A percentile compares a stretch with the other conserved stretches of the same genome.
These are phyloP conservation scores for Pseudopyrenochaeta lycopersici DNA, from an alignment of 2,329 filamentous ascomycete species.

Conservation along the genomic window DNA sequence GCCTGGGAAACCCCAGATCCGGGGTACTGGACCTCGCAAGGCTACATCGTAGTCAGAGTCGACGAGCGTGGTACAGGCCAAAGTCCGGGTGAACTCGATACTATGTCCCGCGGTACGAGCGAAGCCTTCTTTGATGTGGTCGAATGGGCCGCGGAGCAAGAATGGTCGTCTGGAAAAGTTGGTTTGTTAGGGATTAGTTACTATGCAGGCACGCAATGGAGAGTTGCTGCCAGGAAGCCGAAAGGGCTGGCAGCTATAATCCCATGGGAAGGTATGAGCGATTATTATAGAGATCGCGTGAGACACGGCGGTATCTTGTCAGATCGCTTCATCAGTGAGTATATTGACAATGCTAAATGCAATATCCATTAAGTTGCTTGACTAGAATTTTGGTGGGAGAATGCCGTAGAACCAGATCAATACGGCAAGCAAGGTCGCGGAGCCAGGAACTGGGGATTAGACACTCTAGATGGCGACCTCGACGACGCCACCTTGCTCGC, in stretches of 20 bases:
- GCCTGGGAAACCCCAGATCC: constrained; percentile 52
- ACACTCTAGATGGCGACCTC: constrained; percentile 8
- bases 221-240: constrained; percentile 61
- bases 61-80: constrained; percentile 61
- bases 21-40: constrained; percentile 35
- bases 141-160: constrained; percentile 61
- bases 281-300: constrained; percentile 61
- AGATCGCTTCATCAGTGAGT: no score
- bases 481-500: constrained; percentile 51
- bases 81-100: constrained; percentile 59
- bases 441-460: neutral
- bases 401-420: constrained; percentile 67
- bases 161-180: constrained; percentile 62
- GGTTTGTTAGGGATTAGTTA: constrained; percentile 62
- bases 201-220: constrained; percentile 64
- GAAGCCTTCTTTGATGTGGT: constrained; percentile 62
- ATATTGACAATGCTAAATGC: no score
- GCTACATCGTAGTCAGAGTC: constrained; percentile 42
- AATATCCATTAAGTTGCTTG: no score
- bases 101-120: constrained; percentile 62
- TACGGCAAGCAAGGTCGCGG: constrained; percentile 2
- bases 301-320: constrained; percentile 39
- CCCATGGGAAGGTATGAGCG: constrained; percentile 66
- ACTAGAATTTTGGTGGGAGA: constrained; percentile 65
- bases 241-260: constrained; percentile 62